Percentiles rank a stretch among this genome's conserved stretches.
Conservation (phyloP, 306 rosid species). For the Cucumis sativus region DNA sequence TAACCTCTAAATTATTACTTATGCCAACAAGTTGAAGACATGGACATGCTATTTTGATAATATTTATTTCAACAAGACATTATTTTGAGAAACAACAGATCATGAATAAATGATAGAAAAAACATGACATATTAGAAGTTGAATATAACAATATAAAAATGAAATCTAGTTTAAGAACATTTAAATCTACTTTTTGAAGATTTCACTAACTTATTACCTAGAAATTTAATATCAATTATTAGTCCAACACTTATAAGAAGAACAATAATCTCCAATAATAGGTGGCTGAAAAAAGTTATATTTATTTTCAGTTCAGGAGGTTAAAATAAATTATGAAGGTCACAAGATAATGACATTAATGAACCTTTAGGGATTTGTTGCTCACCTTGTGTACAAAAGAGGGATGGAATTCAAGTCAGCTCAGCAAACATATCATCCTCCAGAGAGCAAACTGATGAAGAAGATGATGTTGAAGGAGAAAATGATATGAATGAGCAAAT, state of each 20-base stretch:
- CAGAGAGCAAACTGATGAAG: conserved; percentile 77
- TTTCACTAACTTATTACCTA: neutral
- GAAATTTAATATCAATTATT: neutral
- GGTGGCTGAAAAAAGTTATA: neutral
- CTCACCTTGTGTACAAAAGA: conserved; percentile 27
- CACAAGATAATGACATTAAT: conserved; percentile 40
- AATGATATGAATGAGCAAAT: conserved; percentile 33
- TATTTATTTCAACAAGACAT: too few relatives aligned
- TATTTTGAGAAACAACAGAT: too few relatives aligned
- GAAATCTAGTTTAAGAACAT: neutral
- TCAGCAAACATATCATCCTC: conserved; percentile 62
- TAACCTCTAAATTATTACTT: too few relatives aligned
- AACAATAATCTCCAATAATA: neutral
- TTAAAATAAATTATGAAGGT: conserved; percentile 37
- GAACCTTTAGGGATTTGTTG: conserved; percentile 28
- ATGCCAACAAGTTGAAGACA: too few relatives aligned
- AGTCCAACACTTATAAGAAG: neutral
- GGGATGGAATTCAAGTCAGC: conserved; percentile 23
- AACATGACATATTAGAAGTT: neutral
- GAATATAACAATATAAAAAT: neutral
- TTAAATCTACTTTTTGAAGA: neutral
- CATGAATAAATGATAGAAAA: too few relatives aligned
- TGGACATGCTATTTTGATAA: too few relatives aligned
- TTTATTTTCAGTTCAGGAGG: conserved; percentile 36
- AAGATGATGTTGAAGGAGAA: conserved; percentile 37